Evolutionary conservation across 306 rosid genomes (phyloP).

Genomic region (Delonix regia): DNA sequence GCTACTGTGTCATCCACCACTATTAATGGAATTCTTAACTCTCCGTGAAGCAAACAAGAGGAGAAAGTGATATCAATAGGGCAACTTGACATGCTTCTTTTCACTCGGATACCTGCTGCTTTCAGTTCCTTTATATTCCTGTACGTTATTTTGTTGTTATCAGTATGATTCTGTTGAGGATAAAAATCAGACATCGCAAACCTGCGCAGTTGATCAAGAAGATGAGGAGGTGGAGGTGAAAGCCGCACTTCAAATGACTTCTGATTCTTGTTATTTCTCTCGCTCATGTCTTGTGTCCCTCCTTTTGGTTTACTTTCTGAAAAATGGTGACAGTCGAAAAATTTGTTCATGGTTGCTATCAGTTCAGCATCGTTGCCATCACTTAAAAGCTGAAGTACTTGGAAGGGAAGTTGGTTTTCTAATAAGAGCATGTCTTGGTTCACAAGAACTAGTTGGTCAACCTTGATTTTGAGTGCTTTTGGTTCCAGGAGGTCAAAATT

Average conservation of each 20-base stretch:
- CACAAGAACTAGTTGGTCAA: conserved; percentile 22
- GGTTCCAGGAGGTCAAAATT: not conserved
- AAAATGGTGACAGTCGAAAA: not conserved
- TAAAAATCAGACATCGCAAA: not conserved
- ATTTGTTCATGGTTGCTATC: not conserved
- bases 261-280: not conserved
- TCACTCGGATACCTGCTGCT: conserved; percentile 6
- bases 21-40: not conserved
- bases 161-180: too few species aligned
- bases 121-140: not conserved
- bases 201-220: not conserved
- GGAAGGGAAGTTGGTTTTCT: conserved; percentile 33
- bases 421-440: conserved; percentile 30
- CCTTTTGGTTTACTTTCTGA: not conserved
- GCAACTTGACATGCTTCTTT: not conserved
- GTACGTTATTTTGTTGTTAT: not conserved
- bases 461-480: not conserved
- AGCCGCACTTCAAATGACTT: not conserved
- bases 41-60: not conserved
- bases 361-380: not conserved
- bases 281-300: not conserved
- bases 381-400: not conserved
- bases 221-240: not conserved
- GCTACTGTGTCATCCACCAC: not conserved
- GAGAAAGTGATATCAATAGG: not conserved